Percentiles rank a stretch among this genome's conserved stretches.
phyloP scores from a whole-genome alignment of 2,329 filamentous ascomycete genomes.

The Aspergillus clavatus region DNA sequence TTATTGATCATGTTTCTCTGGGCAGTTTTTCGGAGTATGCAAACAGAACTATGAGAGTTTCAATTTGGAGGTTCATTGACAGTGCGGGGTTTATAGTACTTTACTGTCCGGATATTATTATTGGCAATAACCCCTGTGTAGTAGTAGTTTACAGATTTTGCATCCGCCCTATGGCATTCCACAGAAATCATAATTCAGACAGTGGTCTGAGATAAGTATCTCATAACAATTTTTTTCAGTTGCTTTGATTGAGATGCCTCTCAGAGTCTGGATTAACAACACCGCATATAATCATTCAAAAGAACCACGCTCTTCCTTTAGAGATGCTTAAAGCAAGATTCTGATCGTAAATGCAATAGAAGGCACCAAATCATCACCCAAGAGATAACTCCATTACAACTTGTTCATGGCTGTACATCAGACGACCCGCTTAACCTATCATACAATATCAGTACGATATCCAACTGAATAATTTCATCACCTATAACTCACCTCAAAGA shows the following conservation, averaged over 20 bases:
- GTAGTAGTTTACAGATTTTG: no score
- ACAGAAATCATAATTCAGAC: no score
- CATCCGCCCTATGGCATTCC: no score
- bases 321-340: not conserved
- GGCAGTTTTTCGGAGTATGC: no score
- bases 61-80: no score
- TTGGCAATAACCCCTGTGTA: no score
- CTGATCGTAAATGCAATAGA: not conserved
- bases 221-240: no score
- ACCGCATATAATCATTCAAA: not conserved
- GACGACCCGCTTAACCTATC: constrained; percentile 46
- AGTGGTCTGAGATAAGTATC: no score
- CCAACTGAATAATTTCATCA: not conserved
- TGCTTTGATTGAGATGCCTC: not conserved
- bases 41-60: no score
- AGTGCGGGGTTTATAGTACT: no score
- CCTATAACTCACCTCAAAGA: constrained; percentile 69
- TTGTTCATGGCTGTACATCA: constrained; percentile 24
- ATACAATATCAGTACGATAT: not conserved
- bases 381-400: constrained; percentile 2
- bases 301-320: not conserved
- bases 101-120: no score
- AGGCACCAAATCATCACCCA: not conserved
- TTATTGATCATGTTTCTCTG: no score
- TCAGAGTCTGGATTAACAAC: not conserved